Evolutionary conservation across 1,139 yeast species (phyloP), one percentile per base, ranked within the genome.

Genomic region (Yamadazyma blattariae): DNA sequence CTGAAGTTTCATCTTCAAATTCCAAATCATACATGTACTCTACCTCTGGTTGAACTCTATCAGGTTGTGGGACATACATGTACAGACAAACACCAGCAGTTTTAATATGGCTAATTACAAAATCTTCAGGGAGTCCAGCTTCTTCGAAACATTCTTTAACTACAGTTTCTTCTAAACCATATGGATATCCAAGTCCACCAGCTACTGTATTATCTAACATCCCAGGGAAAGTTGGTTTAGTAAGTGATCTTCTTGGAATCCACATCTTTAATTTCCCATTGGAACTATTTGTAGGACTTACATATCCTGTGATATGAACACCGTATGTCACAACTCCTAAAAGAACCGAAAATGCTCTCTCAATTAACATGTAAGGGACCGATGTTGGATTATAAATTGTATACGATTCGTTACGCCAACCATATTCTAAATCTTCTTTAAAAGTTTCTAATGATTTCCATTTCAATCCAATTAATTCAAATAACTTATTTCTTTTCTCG

Each of bases 171-270:
- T 68, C 64, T 2, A 82, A 62, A 0, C 92, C 89, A 46, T 77
- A 67, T 0, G 96, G 96, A 52, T 82, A 71, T 0, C 96, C 96
- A 15, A 92, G 55, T 0, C 98, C 98, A 1, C 98, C 98, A 0
- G 96, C 98, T 5, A 92, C 87, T 1, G 95, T 87, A 54, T 90
- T 92, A 56, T 92, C 98, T 29, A 89, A 71, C 86, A 79, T 83
- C 0, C 87, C 84, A 0, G 98, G 97, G 61, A 79, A 89, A 0
- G 97, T 92, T 13, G 85, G 82, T 54, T 92, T 92, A 1, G 79
- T 71, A 11, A 65, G 54, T 0, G 97, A 74, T 45, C 98, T 67
- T 42, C 87, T 66, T 1, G 98, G 96, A 5, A 90, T 71, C 97
- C 97, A 92, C 38, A 92, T 51, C 49, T 77, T 74, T 30, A 79